Evolutionary conservation across 768 basidiomycete species (phyloP).

Genomic region (Chalciporus sphaerocephalus): DNA sequence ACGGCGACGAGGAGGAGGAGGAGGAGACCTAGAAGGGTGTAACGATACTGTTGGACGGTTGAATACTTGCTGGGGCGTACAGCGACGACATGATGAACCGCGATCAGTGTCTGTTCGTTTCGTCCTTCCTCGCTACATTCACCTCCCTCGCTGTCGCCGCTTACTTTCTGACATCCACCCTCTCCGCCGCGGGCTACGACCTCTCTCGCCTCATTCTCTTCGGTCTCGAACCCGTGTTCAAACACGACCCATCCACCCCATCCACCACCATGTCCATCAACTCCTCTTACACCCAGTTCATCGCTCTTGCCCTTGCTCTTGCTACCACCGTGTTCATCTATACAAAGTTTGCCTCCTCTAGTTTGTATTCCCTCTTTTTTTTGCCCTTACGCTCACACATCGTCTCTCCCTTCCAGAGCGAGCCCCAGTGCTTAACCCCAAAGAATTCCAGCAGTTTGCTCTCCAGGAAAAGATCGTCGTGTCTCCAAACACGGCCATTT

Average conservation of each 20-base stretch:
- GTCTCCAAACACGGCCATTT: conserved; percentile 95
- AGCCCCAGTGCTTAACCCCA: conserved; percentile 69
- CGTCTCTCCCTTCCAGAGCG: conserved; percentile 40
- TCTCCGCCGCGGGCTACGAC: conserved; percentile 55
- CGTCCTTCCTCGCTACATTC: conserved; percentile 48
- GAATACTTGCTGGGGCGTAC: too few species aligned
- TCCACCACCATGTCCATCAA: conserved; percentile 12
- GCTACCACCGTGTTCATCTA: conserved; percentile 50
- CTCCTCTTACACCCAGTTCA: conserved; percentile 36
- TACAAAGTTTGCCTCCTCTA: conserved; percentile 41
- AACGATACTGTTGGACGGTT: too few species aligned
- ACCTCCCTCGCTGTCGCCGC: conserved; percentile 43
- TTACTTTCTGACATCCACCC: conserved; percentile 39
- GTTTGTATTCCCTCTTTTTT: conserved; percentile 28
- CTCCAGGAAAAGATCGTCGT: conserved; percentile 76
- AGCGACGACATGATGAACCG: too few species aligned
- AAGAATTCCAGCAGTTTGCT: conserved; percentile 77
- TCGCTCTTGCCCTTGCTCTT: conserved; percentile 50
- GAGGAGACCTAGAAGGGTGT: too few species aligned
- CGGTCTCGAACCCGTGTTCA: conserved; percentile 41
- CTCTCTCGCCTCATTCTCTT: conserved; percentile 57
- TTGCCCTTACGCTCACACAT: conserved; percentile 3
- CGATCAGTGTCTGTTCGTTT: conserved; percentile 51
- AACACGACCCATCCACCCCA: background rate
- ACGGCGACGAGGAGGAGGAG: background rate